Percentiles rank a stretch among this genome's conserved stretches.
These are phyloP conservation scores for Colletotrichum chrysophilum DNA, from an alignment of 2,329 filamentous ascomycete genomes.

Conservation along the genomic window DNA sequence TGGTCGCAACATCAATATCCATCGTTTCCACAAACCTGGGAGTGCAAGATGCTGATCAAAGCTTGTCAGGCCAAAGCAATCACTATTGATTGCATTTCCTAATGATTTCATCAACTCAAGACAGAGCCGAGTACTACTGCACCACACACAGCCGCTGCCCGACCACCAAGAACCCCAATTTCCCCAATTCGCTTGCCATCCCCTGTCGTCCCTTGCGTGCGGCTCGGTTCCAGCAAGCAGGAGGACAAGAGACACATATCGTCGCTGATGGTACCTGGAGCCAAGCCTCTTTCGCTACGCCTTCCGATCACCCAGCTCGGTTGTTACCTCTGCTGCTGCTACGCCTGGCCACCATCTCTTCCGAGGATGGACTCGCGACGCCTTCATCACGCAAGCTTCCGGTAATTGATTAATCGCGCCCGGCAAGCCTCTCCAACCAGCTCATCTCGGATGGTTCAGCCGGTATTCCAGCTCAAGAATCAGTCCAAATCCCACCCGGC, in stretches of 20 bases:
- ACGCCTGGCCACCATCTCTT: neutral
- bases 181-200: neutral
- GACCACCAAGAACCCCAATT: neutral
- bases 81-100: neutral
- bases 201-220: slow-evolving; percentile 7
- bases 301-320: neutral
- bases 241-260: neutral
- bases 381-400: neutral
- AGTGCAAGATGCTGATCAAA: neutral
- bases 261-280: slow-evolving; percentile 2
- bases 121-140: neutral
- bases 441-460: neutral
- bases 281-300: slow-evolving; percentile 8
- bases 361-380: neutral
- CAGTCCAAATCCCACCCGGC: neutral
- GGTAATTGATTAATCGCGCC: neutral
- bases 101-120: neutral
- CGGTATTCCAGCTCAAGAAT: neutral
- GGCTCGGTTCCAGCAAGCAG: neutral
- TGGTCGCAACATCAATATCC: neutral
- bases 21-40: neutral
- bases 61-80: neutral
- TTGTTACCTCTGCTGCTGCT: neutral
- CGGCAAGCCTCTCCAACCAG: neutral
- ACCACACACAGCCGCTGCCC: neutral